phyloP scores from a whole-genome alignment of 2,329 filamentous ascomycete genomes.

The Byssothecium circinans region DNA sequence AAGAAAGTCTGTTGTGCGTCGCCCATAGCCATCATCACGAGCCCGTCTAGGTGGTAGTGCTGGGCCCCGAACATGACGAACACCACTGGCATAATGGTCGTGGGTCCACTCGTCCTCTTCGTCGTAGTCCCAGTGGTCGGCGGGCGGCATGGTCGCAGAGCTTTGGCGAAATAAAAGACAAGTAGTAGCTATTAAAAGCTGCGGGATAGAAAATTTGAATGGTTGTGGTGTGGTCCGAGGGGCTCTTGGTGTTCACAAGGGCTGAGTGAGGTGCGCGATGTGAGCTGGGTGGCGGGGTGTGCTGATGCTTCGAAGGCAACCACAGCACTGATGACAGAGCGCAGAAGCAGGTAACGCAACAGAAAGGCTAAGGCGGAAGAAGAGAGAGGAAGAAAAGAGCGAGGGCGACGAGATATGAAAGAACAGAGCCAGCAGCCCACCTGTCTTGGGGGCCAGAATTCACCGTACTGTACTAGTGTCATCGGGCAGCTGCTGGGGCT shows the following conservation, averaged over 20 bases:
- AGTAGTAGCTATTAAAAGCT: neutral
- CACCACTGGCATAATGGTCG: slow-evolving; percentile 23
- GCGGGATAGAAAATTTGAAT: neutral
- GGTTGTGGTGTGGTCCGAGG: neutral
- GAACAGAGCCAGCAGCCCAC: slow-evolving; percentile 11
- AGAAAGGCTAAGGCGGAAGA: slow-evolving; percentile 11
- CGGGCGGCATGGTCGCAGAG: slow-evolving; percentile 22
- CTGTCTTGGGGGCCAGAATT: slow-evolving; percentile 19
- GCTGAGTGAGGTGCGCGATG: too few species aligned
- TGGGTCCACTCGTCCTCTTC: slow-evolving; percentile 37
- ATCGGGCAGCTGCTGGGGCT: slow-evolving; percentile 27
- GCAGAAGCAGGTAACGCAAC: slow-evolving; percentile 8
- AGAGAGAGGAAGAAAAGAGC: slow-evolving; percentile 10
- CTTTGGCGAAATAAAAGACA: neutral
- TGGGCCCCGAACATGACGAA: slow-evolving; percentile 36
- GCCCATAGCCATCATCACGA: slow-evolving; percentile 24
- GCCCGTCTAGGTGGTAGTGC: slow-evolving; percentile 17
- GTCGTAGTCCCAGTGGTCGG: slow-evolving; percentile 30
- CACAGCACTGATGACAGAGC: neutral
- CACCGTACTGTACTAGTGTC: slow-evolving; percentile 13
- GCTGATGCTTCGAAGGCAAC: neutral
- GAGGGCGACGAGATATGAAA: slow-evolving; percentile 13
- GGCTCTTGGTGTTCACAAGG: neutral
- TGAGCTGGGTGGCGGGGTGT: neutral
- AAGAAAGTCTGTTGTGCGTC: slow-evolving; percentile 35